These are phyloP conservation scores for Amanita polypyramis DNA, from an alignment of 768 basidiomycete species.

Conservation along the genomic window DNA sequence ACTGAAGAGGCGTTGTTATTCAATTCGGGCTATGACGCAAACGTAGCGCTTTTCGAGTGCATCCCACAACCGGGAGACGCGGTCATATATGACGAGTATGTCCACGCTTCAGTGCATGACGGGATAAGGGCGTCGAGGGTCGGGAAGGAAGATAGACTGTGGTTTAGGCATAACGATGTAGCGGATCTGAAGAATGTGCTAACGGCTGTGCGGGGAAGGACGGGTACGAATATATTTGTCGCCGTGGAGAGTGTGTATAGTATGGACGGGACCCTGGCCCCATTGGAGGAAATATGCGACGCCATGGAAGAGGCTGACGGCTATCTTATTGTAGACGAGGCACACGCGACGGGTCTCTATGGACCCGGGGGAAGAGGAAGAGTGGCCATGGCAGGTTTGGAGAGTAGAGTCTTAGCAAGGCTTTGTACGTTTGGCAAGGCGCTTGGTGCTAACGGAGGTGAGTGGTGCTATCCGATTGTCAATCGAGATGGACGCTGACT, in stretches of 20 bases:
- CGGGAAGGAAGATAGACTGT: constrained; percentile 19
- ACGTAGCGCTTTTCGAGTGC: constrained; percentile 75
- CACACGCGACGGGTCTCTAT: constrained; percentile 88
- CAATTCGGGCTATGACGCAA: constrained; percentile 92
- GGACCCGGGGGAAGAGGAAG: constrained; percentile 70
- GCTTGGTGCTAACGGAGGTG: constrained; percentile 76
- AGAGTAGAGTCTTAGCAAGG: constrained; percentile 61
- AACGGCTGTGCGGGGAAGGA: constrained; percentile 23
- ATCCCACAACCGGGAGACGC: constrained; percentile 72
- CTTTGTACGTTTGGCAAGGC: constrained; percentile 94
- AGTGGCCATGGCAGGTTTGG: constrained; percentile 59
- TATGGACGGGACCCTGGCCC: constrained; percentile 93
- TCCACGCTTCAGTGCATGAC: constrained; percentile 89
- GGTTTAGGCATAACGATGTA: constrained; percentile 71
- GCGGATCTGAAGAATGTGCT: constrained; percentile 36
- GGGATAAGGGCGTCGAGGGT: constrained; percentile 67
- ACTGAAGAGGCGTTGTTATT: constrained; percentile 65
- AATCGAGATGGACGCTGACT: background rate
- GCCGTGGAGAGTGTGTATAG: constrained; percentile 87
- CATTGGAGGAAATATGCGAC: constrained; percentile 56
- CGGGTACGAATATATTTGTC: constrained; percentile 47
- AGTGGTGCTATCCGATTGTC: constrained; percentile 17
- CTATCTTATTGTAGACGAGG: constrained; percentile 83
- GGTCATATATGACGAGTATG: constrained; percentile 75
- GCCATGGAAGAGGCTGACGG: constrained; percentile 50